These are phyloP conservation scores for Moesziomyces sp. DNA, from an alignment of 1,284 basidiomycete species.

Conservation along the genomic window DNA sequence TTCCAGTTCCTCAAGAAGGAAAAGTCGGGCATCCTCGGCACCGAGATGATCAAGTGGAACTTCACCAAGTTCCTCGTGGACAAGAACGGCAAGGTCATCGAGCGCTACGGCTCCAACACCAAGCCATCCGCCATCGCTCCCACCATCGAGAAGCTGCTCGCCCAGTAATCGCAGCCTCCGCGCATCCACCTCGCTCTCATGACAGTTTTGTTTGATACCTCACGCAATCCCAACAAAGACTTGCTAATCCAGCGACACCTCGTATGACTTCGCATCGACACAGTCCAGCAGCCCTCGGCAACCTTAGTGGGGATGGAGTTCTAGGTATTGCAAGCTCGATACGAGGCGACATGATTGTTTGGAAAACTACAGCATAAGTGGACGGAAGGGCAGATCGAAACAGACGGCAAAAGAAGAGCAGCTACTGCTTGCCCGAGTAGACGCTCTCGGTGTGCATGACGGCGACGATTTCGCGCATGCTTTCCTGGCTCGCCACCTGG, in stretches of 20 bases:
- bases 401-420: background rate
- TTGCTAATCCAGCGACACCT: background rate
- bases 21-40: slow-evolving; percentile 79
- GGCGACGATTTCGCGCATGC: slow-evolving; percentile 41
- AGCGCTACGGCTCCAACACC: slow-evolving; percentile 83
- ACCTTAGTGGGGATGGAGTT: background rate
- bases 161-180: slow-evolving; percentile 11
- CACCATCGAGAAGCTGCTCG: slow-evolving; percentile 73
- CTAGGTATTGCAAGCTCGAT: background rate
- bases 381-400: background rate
- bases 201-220: background rate
- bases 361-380: background rate
- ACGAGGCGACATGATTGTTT: background rate
- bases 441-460: slow-evolving; percentile 49
- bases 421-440: slow-evolving; percentile 33
- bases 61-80: slow-evolving; percentile 71
- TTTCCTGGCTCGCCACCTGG: slow-evolving; percentile 33
- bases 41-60: slow-evolving; percentile 78
- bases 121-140: slow-evolving; percentile 77
- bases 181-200: background rate
- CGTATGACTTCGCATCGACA: too few species aligned
- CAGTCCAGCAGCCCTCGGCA: too few species aligned
- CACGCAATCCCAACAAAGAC: background rate
- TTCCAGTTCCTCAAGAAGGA: slow-evolving; percentile 86
- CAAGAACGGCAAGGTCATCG: slow-evolving; percentile 76